Evolutionary conservation across 257 asterid genomes (phyloP).

Genomic region (Prunella vulgaris): DNA sequence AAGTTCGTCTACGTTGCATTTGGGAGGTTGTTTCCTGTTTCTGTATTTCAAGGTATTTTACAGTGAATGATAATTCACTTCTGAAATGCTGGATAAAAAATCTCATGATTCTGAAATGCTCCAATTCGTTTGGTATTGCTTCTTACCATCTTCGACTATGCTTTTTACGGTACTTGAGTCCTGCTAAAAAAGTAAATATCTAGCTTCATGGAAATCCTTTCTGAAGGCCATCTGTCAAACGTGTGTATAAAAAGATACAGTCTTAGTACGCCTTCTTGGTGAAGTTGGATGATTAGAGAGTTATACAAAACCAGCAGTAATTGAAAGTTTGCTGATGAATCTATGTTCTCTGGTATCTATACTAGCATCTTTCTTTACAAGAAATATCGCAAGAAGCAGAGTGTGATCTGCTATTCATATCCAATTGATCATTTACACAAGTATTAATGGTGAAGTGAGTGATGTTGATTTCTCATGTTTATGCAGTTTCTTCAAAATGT

Average conservation of each 20-base stretch:
- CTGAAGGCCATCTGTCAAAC: neutral
- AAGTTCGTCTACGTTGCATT: neutral
- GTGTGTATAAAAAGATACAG: neutral
- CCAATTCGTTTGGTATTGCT: neutral
- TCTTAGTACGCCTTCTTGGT: neutral
- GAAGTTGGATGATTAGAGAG: neutral
- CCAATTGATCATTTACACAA: too few species aligned
- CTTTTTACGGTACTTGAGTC: too few species aligned
- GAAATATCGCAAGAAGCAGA: neutral
- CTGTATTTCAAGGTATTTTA: neutral
- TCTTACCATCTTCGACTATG: neutral
- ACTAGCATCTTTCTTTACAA: neutral
- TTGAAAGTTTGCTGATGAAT: neutral
- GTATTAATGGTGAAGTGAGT: neutral
- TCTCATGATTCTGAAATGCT: neutral
- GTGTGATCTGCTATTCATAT: neutral
- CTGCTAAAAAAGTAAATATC: neutral
- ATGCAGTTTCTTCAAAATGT: conserved; percentile 87
- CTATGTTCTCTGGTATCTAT: neutral
- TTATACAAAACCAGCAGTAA: neutral
- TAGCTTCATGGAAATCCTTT: neutral
- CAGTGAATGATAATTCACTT: neutral
- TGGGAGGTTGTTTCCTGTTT: neutral
- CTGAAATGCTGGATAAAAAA: neutral
- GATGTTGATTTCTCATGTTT: conserved; percentile 14